phyloP scores from a whole-genome alignment of 805 yeast species.

The Danielia reshetovae region DNA sequence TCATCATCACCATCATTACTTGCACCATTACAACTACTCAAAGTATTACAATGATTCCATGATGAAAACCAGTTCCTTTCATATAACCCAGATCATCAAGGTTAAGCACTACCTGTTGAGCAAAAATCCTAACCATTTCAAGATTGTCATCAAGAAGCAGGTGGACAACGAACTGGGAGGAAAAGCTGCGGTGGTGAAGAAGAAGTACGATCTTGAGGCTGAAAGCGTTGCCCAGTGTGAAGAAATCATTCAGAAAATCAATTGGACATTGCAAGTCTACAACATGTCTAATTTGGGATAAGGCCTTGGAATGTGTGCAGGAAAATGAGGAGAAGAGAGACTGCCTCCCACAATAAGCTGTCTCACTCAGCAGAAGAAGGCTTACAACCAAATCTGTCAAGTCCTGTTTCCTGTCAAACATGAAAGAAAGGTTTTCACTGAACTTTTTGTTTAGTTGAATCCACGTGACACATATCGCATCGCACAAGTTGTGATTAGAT shows the following conservation, averaged over 20 bases:
- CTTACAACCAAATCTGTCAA: too few species aligned
- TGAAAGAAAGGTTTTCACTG: too few species aligned
- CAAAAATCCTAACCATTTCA: conserved; percentile 75
- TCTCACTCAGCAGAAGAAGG: too few species aligned
- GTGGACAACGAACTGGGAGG: conserved; percentile 21
- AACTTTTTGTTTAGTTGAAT: too few species aligned
- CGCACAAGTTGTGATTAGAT: too few species aligned
- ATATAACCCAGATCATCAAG: conserved; percentile 69
- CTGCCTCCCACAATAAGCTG: too few species aligned
- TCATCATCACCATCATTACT: conserved; percentile 33
- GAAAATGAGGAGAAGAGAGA: too few species aligned
- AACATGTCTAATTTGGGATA: conserved; percentile 25
- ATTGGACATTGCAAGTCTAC: conserved; percentile 53
- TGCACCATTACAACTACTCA: conserved; percentile 37
- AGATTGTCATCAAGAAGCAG: conserved; percentile 55
- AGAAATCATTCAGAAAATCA: conserved; percentile 73
- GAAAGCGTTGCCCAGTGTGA: conserved; percentile 52
- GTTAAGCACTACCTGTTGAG: conserved; percentile 63
- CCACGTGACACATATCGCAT: too few species aligned
- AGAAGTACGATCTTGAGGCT: conserved; percentile 87
- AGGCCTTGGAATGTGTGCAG: too few species aligned
- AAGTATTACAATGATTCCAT: conserved; percentile 57
- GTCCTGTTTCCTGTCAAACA: too few species aligned
- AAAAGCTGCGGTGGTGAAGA: conserved; percentile 61
- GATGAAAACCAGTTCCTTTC: conserved; percentile 83